Percentiles rank a stretch among this genome's conserved stretches.
These are phyloP conservation scores for Daldinia sp. DNA, from an alignment of 2,329 filamentous ascomycete species.

Conservation along the genomic window DNA sequence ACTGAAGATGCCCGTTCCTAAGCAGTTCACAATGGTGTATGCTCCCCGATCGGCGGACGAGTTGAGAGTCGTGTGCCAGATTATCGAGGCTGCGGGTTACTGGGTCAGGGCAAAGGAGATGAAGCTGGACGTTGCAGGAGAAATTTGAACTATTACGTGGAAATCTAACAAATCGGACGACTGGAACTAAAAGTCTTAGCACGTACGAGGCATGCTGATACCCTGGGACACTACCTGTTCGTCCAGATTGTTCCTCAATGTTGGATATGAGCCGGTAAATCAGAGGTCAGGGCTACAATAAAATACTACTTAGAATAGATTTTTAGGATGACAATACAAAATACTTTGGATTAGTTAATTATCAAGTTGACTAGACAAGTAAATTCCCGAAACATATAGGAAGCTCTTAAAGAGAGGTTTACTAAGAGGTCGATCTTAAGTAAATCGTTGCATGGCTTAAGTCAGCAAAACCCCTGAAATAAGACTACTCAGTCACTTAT, in stretches of 20 bases:
- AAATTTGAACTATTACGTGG: conserved; percentile 9
- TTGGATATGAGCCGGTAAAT: neutral
- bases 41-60: conserved; percentile 76
- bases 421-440: neutral
- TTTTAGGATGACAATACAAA: neutral
- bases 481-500: neutral
- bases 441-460: conserved; percentile 1
- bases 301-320: neutral
- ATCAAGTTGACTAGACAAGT: neutral
- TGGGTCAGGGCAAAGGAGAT: conserved; percentile 65
- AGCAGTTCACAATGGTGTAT: conserved; percentile 85
- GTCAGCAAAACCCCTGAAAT: conserved; percentile 4
- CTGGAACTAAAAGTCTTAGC: neutral
- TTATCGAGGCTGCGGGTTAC: conserved; percentile 81
- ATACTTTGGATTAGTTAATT: neutral
- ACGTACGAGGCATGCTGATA: neutral
- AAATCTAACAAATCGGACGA: neutral
- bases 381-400: neutral
- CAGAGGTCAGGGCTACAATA: neutral
- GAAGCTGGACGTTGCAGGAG: conserved; percentile 48
- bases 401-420: neutral
- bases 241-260: neutral
- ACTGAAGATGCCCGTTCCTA: conserved; percentile 76
- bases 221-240: neutral
- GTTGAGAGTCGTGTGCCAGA: conserved; percentile 72